phyloP scores from a whole-genome alignment of 2,329 filamentous ascomycete species.

The Colletotrichum eleusines region DNA sequence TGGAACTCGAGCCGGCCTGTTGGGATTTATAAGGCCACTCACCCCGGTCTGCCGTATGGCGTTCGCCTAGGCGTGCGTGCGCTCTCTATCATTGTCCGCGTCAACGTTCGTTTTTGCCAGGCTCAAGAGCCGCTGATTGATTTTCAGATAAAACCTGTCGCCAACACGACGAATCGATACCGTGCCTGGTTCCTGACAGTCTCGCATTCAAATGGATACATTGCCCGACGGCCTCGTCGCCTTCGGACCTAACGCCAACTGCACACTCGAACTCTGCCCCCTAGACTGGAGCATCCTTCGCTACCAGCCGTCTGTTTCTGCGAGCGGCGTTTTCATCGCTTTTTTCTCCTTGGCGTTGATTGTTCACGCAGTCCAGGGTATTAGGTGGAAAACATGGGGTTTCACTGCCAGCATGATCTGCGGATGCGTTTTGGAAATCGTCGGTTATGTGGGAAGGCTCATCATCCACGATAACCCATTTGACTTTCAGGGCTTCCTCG shows the following conservation, averaged over 20 bases:
- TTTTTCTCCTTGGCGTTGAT: slow-evolving; percentile 58
- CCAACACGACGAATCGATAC: background rate
- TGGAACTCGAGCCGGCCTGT: background rate
- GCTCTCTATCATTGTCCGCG: background rate
- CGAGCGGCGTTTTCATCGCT: slow-evolving; percentile 53
- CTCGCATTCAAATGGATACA: background rate
- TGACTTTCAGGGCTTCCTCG: slow-evolving; percentile 68
- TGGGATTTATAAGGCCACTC: background rate
- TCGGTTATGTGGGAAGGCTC: slow-evolving; percentile 72
- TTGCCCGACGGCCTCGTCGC: slow-evolving; percentile 42
- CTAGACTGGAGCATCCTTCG: slow-evolving; percentile 55
- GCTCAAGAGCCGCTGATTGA: background rate
- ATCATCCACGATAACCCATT: slow-evolving; percentile 69
- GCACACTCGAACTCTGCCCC: slow-evolving; percentile 60
- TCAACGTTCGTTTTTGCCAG: no score
- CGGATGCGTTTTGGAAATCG: slow-evolving; percentile 68
- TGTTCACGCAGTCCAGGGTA: slow-evolving; percentile 56
- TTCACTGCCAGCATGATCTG: slow-evolving; percentile 63
- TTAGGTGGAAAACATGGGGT: slow-evolving; percentile 57
- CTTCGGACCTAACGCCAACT: slow-evolving; percentile 60
- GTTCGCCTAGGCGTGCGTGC: background rate
- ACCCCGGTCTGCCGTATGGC: background rate
- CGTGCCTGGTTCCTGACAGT: no score
- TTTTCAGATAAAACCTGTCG: no score
- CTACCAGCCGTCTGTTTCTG: slow-evolving; percentile 55